Conservation (phyloP, 108 stramenopile species). For the Seminavis robusta region DNA sequence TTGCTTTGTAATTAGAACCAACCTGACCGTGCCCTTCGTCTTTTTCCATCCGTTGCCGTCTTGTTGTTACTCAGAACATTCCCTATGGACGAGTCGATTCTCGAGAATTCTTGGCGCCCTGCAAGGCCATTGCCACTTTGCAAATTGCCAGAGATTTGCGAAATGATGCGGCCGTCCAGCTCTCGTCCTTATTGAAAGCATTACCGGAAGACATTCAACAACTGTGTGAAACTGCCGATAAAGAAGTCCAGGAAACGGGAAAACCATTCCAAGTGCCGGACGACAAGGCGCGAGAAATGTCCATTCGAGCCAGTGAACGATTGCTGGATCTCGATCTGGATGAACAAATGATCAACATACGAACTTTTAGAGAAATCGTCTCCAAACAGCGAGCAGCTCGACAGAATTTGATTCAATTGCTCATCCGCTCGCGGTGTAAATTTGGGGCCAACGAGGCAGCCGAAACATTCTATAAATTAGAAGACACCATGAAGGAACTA, state of each 20-base stretch:
- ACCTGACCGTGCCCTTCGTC: background rate
- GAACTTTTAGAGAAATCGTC: slow-evolving; percentile 52
- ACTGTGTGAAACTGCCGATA: slow-evolving; percentile 21
- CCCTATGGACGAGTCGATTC: slow-evolving; percentile 52
- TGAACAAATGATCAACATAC: slow-evolving; percentile 52
- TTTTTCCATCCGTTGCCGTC: background rate
- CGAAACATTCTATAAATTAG: slow-evolving; percentile 36
- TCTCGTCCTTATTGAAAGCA: slow-evolving; percentile 41
- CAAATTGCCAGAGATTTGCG: slow-evolving; percentile 83
- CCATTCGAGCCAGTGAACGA: slow-evolving; percentile 49
- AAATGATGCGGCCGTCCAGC: slow-evolving; percentile 63
- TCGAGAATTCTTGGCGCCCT: slow-evolving; percentile 61
- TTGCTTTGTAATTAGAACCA: background rate
- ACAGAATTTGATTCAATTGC: slow-evolving; percentile 41
- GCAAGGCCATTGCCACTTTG: slow-evolving; percentile 70
- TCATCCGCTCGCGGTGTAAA: slow-evolving; percentile 70
- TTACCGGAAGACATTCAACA: slow-evolving; percentile 57
- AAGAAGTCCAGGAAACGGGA: slow-evolving; percentile 8
- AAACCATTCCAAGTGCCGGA: slow-evolving; percentile 10
- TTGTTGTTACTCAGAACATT: slow-evolving; percentile 35
- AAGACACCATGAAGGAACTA: slow-evolving; percentile 34
- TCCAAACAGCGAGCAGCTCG: slow-evolving; percentile 59
- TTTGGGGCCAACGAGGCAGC: slow-evolving; percentile 79
- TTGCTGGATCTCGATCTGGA: slow-evolving; percentile 68
- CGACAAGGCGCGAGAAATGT: slow-evolving; percentile 31